Percentiles rank a stretch among this genome's conserved stretches.
phyloP scores from a whole-genome alignment of 176 grass and related monocot species.

The Avena eriantha region DNA sequence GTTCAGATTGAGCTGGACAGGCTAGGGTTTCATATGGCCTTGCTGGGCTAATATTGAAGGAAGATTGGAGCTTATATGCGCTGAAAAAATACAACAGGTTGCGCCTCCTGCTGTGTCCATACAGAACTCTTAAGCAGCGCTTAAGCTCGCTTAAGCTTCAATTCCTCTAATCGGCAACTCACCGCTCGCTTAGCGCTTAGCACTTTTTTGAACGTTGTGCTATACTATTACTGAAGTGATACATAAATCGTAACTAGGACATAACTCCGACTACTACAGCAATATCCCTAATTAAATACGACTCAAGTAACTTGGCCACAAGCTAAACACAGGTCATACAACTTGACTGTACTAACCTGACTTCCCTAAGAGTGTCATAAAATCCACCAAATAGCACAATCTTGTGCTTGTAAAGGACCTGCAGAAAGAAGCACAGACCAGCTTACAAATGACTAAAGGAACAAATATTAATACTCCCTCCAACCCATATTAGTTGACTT shows the following conservation, averaged over 20 bases:
- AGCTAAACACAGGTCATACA: slow-evolving; percentile 34
- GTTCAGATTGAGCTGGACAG: no score
- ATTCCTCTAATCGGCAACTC: no score
- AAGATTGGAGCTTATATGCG: no score
- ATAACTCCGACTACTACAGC: slow-evolving; percentile 7
- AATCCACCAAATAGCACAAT: slow-evolving; percentile 96
- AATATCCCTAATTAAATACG: slow-evolving; percentile 16
- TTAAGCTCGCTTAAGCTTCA: no score
- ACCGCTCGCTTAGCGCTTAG: no score
- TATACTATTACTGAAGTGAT: slow-evolving; percentile 21
- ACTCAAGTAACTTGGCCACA: slow-evolving; percentile 34
- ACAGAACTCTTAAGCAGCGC: no score
- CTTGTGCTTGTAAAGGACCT: slow-evolving; percentile 99
- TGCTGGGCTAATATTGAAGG: no score
- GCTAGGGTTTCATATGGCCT: no score
- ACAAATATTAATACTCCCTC: not conserved
- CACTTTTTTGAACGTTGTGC: no score
- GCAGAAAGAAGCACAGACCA: slow-evolving; percentile 42
- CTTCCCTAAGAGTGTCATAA: slow-evolving; percentile 99
- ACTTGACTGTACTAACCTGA: slow-evolving; percentile 63
- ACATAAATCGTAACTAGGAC: slow-evolving; percentile 10
- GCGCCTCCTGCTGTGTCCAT: no score
- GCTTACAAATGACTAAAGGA: not conserved
- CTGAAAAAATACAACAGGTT: no score
- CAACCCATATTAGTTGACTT: no score